These are phyloP conservation scores for Gliomastix tumulicola DNA, from an alignment of 2,329 filamentous ascomycete species.

Conservation along the genomic window DNA sequence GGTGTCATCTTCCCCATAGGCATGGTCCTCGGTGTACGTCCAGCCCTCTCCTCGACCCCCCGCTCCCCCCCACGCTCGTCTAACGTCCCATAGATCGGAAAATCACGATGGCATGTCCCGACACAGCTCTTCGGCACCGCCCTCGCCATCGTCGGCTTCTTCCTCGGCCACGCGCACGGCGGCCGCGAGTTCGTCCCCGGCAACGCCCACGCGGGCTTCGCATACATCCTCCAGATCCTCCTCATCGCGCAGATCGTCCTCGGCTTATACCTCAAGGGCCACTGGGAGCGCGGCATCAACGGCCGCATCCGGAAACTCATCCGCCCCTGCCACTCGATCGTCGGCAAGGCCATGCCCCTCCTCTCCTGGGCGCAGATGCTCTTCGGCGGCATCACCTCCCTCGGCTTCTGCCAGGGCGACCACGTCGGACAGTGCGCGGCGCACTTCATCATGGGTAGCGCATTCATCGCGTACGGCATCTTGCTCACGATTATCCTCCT, in stretches of 20 bases:
- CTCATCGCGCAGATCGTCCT: slow-evolving; percentile 70
- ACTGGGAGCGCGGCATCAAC: slow-evolving; percentile 78
- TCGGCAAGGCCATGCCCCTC: slow-evolving; percentile 84
- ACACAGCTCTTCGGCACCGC: slow-evolving; percentile 68
- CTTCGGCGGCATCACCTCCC: slow-evolving; percentile 85
- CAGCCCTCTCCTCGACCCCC: no score
- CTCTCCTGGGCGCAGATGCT: slow-evolving; percentile 90
- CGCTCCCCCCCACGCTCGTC: no score
- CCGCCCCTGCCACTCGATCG: slow-evolving; percentile 67
- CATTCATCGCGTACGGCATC: slow-evolving; percentile 91
- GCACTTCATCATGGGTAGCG: slow-evolving; percentile 98
- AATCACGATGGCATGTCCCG: slow-evolving; percentile 91
- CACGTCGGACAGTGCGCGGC: slow-evolving; percentile 89
- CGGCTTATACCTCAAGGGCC: slow-evolving; percentile 82
- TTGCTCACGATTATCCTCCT: slow-evolving; percentile 79
- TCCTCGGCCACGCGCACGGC: slow-evolving; percentile 84
- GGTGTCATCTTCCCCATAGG: slow-evolving; percentile 88
- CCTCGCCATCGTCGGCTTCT: slow-evolving; percentile 77
- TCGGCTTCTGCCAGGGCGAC: slow-evolving; percentile 89
- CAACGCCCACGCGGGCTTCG: slow-evolving; percentile 79
- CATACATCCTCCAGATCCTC: slow-evolving; percentile 72
- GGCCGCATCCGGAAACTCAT: slow-evolving; percentile 68
- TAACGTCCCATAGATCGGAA: slow-evolving; percentile 62
- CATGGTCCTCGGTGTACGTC: slow-evolving; percentile 85
- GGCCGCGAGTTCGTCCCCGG: slow-evolving; percentile 72